A percentile compares a stretch with the other conserved stretches of the same genome.
Evolutionary conservation across 805 yeast species (phyloP).

Genomic region (Cyberlindnera maritima): DNA sequence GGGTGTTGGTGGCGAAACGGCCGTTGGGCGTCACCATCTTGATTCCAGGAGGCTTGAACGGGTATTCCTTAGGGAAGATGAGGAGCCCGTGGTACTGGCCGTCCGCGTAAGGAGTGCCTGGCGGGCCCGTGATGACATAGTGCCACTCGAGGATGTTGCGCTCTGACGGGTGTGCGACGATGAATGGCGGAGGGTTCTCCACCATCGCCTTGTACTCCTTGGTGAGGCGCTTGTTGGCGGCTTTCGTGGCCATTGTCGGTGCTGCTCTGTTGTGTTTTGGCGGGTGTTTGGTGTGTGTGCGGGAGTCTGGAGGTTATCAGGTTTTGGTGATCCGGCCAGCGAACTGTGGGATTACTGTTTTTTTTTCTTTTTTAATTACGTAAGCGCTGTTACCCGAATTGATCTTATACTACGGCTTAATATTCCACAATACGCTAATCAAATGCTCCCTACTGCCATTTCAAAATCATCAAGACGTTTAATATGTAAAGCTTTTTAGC

Average conservation of each 20-base stretch:
- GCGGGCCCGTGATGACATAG: conserved; percentile 88
- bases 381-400: too few relatives aligned
- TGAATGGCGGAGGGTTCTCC: conserved; percentile 81
- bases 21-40: conserved; percentile 90
- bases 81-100: conserved; percentile 93
- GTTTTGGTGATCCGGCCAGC: too few relatives aligned
- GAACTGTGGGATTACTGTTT: too few relatives aligned
- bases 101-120: conserved; percentile 77
- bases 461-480: conserved; percentile 7
- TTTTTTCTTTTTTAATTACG: too few relatives aligned
- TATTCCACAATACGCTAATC: too few relatives aligned
- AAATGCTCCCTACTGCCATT: too few relatives aligned
- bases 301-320: too few relatives aligned
- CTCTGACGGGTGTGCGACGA: conserved; percentile 84
- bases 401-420: too few relatives aligned
- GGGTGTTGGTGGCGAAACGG: conserved; percentile 73
- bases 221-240: conserved; percentile 51
- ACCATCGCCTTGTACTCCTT: conserved; percentile 79
- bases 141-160: conserved; percentile 91
- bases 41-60: conserved; percentile 89
- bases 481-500: not conserved
- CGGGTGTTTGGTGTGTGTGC: too few relatives aligned
- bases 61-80: conserved; percentile 80
- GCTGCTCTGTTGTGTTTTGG: not conserved
- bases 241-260: conserved; percentile 40